Evolutionary conservation across 306 rosid genomes (phyloP).

Genomic region (Canavalia gladiata): DNA sequence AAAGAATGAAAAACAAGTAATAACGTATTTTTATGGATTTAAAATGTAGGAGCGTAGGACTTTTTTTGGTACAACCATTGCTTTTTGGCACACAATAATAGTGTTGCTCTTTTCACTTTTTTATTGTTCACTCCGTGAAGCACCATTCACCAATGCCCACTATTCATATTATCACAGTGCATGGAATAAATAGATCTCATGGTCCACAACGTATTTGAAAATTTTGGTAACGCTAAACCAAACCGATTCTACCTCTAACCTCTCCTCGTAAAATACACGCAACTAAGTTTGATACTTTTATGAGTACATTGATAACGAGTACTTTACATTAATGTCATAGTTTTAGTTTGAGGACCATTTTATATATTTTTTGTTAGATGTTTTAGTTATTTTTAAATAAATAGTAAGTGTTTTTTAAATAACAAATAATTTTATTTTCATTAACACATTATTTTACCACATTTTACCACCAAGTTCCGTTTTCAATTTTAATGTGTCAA

Average conservation of each 20-base stretch:
- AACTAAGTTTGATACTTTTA: background rate
- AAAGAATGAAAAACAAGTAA: background rate
- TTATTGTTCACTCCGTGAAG: constrained; percentile 9
- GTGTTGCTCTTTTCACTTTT: constrained; percentile 35
- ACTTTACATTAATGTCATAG: background rate
- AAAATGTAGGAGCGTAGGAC: constrained; percentile 18
- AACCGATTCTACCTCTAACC: background rate
- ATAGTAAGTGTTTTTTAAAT: no score
- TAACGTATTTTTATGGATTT: background rate
- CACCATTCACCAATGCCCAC: constrained; percentile 24
- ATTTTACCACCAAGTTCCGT: constrained; percentile 2
- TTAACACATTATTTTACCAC: background rate
- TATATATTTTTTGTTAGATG: background rate
- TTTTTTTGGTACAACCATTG: background rate
- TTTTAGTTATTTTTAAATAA: background rate
- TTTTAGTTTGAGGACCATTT: background rate
- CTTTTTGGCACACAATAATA: constrained; percentile 23
- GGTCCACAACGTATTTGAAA: constrained; percentile 20
- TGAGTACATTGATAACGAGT: background rate
- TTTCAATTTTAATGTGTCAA: constrained; percentile 16
- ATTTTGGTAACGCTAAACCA: background rate
- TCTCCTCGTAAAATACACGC: constrained; percentile 33
- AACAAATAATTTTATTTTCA: background rate
- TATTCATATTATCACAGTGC: background rate
- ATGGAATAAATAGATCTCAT: constrained; percentile 28